phyloP scores from a whole-genome alignment of 129 eudicot species.

The Logfia minima region DNA sequence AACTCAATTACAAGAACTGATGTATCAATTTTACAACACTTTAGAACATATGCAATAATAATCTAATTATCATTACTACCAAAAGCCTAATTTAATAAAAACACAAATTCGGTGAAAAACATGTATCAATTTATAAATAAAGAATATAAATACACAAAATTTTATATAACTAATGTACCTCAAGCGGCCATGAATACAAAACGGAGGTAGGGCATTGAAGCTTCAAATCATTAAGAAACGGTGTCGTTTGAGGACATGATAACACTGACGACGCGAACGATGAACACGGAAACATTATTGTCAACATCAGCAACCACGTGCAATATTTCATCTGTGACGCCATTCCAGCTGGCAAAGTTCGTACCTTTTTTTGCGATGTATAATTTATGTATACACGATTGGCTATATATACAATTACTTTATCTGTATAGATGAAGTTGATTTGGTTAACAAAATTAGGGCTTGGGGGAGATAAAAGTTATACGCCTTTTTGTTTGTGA shows the following conservation, averaged over 20 bases:
- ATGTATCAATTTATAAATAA: not conserved
- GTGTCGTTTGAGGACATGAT: conserved; percentile 22
- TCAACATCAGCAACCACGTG: conserved; percentile 17
- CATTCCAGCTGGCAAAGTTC: conserved; percentile 22
- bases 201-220: conserved; percentile 33
- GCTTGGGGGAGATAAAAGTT: not conserved
- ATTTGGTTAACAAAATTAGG: not conserved
- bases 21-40: not conserved
- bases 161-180: conserved; percentile 16
- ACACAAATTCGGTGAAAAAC: not conserved
- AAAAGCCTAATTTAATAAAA: not conserved
- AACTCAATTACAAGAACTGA: no score
- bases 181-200: conserved; percentile 30
- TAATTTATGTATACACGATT: not conserved
- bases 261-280: conserved; percentile 13
- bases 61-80: not conserved
- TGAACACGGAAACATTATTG: conserved; percentile 8
- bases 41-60: not conserved
- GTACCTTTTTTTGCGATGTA: conserved; percentile 9
- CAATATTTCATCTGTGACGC: conserved; percentile 21
- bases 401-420: not conserved
- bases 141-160: no score
- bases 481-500: not conserved
- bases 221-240: conserved; percentile 32
- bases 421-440: not conserved